These are phyloP conservation scores for Tulasnella calospora DNA, from an alignment of 768 basidiomycete genomes.

Conservation along the genomic window DNA sequence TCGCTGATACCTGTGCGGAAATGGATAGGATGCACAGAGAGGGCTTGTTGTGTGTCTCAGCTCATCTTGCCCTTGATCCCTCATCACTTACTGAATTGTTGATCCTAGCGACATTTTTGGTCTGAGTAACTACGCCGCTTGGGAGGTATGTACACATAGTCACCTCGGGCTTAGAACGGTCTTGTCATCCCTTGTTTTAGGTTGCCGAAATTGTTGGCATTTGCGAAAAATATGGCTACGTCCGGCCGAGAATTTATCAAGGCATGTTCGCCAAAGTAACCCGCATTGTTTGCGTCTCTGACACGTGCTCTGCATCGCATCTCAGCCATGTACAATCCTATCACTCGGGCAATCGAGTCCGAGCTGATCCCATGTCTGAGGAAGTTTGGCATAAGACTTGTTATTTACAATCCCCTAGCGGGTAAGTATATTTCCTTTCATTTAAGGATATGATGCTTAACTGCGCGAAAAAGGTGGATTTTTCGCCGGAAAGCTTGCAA, in stretches of 20 bases:
- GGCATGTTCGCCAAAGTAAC: conserved; percentile 12
- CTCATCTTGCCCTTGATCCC: conserved; percentile 36
- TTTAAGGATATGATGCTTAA: not conserved
- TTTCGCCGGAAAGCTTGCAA: conserved; percentile 51
- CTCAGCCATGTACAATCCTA: conserved; percentile 27
- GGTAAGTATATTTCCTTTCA: not conserved
- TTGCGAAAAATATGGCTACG: conserved; percentile 44
- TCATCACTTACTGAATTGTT: not conserved
- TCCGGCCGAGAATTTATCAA: conserved; percentile 50
- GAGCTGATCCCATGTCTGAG: conserved; percentile 29
- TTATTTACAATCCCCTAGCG: conserved; percentile 29
- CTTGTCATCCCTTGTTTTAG: conserved; percentile 49
- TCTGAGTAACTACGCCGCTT: conserved; percentile 45
- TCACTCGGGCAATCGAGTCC: conserved; percentile 27
- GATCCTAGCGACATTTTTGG: conserved; percentile 37
- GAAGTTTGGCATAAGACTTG: conserved; percentile 28
- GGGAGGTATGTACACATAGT: conserved; percentile 37
- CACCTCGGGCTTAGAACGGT: conserved; percentile 53
- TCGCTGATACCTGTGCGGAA: conserved; percentile 46
- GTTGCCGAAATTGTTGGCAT: conserved; percentile 45
- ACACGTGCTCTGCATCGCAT: not conserved
- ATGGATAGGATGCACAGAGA: conserved; percentile 49
- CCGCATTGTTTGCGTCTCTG: conserved; percentile 25
- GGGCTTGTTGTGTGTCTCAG: conserved; percentile 42
- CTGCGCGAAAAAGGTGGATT: conserved; percentile 44